Evolutionary conservation across 1,139 yeast species (phyloP).

Genomic region (Taphrina populina): DNA sequence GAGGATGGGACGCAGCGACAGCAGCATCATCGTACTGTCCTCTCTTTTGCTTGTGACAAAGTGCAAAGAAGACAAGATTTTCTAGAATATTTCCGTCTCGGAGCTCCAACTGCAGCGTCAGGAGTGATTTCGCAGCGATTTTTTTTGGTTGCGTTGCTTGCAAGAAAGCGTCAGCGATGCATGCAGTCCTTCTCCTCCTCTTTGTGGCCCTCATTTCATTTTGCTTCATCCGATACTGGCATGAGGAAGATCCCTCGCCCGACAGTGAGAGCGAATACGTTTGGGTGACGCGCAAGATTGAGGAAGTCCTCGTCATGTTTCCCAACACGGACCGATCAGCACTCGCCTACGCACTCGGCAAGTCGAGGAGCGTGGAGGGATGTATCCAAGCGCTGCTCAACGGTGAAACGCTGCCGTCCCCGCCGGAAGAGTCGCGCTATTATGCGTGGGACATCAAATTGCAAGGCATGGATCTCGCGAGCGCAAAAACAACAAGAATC

Average conservation of each 20-base stretch:
- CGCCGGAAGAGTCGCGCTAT: constrained; percentile 27
- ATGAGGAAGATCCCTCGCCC: constrained; percentile 19
- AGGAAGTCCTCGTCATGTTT: constrained; percentile 34
- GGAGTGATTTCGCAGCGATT: too few species aligned
- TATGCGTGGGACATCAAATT: constrained; percentile 3
- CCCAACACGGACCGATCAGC: constrained; percentile 32
- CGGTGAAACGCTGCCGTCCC: constrained; percentile 21
- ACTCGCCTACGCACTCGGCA: constrained; percentile 36
- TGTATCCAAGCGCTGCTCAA: constrained; percentile 36
- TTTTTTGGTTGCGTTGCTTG: too few species aligned
- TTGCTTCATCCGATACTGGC: constrained; percentile 24
- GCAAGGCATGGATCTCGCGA: constrained; percentile 4
- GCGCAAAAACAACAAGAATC: constrained; percentile 9
- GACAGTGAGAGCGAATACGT: constrained; percentile 20
- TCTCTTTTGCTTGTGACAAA: too few species aligned
- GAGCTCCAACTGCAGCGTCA: too few species aligned
- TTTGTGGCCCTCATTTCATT: constrained; percentile 15
- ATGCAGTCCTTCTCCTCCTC: constrained; percentile 8
- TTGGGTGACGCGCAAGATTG: constrained; percentile 23
- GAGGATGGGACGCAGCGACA: too few species aligned
- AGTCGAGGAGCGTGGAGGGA: constrained; percentile 33
- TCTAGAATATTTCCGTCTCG: too few species aligned
- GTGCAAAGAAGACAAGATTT: too few species aligned
- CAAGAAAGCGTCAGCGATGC: not conserved
- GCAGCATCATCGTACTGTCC: too few species aligned